Evolutionary conservation across 2,329 filamentous ascomycete species (phyloP), one percentile per base, ranked within the genome.

Genomic region (Neopestalotiopsis sp.): DNA sequence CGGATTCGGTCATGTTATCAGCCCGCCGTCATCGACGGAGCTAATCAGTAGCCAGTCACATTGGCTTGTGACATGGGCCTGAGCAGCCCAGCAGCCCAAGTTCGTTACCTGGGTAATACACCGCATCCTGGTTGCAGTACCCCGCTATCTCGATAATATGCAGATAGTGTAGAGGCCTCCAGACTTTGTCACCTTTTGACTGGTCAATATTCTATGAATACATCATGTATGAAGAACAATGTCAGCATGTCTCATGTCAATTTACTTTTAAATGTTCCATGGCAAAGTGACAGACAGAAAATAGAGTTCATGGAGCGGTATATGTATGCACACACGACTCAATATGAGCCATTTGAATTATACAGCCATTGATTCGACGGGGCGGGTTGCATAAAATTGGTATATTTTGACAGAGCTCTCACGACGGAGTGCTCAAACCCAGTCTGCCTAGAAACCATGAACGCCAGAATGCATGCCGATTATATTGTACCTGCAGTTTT

Each of bases 1-100:
- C 40, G 61, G 61, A 49, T 64, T 64, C 61, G 61, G 61, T 64
- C 61, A 64, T 64, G 61, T 64, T 64, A 64, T 64, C 40, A 64
- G 40, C 38, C 61, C 61, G 61, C 61, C 61, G 61, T 64, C 61
- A 64, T 64, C 20, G 61, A 64, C 61, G 34, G 38, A 64, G 38
- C 61, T 64, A 34, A 53, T 53, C 45, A 53, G 45, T 20, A 53
- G 45, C 45, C 45, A 53, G 45, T 53, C 45, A 53, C 45, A 53
- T 53, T 53, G 17, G 45, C 45, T 17, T 53, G 45, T 53, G 57
- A 61, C 32, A 30, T 61, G 57, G 32, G 24, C 28, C 57, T 57
- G 17, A 28, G 7, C 9, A 57, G 24, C 24, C 24, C 24, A 28
- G 24, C 24, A 28, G 24, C 24, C 24, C 53, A 57, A 57, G 57